These are phyloP conservation scores for Lasiosphaeria ovina DNA, from an alignment of 495 filamentous ascomycete species.

Conservation along the genomic window DNA sequence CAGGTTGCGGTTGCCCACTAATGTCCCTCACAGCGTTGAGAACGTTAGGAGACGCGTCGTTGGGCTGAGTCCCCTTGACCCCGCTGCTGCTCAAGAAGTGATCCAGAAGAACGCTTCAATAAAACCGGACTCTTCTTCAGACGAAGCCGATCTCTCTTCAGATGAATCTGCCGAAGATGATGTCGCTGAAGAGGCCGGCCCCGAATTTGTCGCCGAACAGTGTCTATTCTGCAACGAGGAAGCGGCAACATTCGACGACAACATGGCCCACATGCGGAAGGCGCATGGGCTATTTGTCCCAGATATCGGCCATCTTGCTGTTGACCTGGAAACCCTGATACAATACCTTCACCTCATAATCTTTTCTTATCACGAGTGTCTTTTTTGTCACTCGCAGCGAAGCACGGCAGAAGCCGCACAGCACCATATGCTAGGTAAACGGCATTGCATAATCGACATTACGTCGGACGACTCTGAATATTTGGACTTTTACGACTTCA, in stretches of 20 bases:
- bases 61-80: constrained; percentile 7
- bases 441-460: constrained; percentile 35
- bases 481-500: constrained; percentile 30
- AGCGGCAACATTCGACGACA: constrained; percentile 22
- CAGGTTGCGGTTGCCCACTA: neutral
- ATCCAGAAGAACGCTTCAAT: neutral
- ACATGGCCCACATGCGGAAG: constrained; percentile 33
- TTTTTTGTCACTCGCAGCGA: constrained; percentile 27
- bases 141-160: neutral
- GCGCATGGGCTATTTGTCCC: constrained; percentile 35
- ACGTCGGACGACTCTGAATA: constrained; percentile 24
- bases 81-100: neutral
- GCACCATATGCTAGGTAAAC: constrained; percentile 35
- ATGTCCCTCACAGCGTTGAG: constrained; percentile 9
- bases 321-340: constrained; percentile 31
- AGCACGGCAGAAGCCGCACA: constrained; percentile 23
- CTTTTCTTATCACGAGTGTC: constrained; percentile 31
- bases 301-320: constrained; percentile 21
- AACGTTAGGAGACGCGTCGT: constrained; percentile 14
- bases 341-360: constrained; percentile 32
- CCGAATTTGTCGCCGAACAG: constrained; percentile 7
- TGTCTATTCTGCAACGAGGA: constrained; percentile 31
- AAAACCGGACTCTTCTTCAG: neutral
- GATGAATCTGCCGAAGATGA: neutral
- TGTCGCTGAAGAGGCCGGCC: neutral